Conservation (phyloP, 2,329 filamentous ascomycete genomes). For the Trichoderma sp. region DNA sequence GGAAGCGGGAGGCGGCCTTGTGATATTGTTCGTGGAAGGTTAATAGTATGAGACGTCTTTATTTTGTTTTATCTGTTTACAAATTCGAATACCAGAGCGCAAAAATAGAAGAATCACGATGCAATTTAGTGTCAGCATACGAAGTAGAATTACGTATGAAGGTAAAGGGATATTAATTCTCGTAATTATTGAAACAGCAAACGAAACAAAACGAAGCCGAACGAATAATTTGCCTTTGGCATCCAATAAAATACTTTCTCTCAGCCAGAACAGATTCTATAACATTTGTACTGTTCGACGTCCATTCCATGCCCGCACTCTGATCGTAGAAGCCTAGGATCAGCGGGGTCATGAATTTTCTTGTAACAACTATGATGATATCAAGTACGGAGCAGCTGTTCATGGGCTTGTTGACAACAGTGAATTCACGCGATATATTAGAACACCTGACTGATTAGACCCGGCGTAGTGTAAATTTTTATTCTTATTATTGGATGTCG, state of each 20-base stretch:
- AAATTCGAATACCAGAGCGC: not conserved
- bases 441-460: not conserved
- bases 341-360: not conserved
- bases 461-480: too few species aligned
- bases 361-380: too few species aligned
- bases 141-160: not conserved
- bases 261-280: not conserved
- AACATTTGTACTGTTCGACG: not conserved
- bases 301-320: constrained; percentile 69
- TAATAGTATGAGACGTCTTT: not conserved
- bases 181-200: not conserved
- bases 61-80: not conserved
- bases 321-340: constrained; percentile 65
- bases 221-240: not conserved
- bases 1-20: not conserved
- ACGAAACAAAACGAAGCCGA: not conserved
- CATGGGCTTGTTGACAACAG: not conserved
- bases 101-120: not conserved
- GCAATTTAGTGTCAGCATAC: not conserved
- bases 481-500: not conserved
- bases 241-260: not conserved
- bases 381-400: not conserved
- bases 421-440: not conserved
- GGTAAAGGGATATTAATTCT: not conserved
- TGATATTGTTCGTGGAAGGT: not conserved